Base-by-base conservation (phyloP, 208 protist genomes). In the Crithidia sp. region DNA sequence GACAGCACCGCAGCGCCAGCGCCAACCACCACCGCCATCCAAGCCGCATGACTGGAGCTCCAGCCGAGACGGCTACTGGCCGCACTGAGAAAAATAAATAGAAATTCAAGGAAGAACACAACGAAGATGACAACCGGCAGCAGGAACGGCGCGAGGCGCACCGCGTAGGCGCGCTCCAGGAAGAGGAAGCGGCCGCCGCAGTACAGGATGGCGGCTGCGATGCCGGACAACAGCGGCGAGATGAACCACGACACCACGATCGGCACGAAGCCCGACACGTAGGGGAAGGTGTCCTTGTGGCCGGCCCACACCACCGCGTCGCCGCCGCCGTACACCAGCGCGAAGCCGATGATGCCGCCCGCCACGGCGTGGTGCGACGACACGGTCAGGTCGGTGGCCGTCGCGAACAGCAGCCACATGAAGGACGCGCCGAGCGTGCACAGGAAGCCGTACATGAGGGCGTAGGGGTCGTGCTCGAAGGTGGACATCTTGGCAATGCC, bases 371-470 rank as follows among this genome's bases (percentile, higher is more conserved):
- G 88, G 54, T 83, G 81, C 55, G 88, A 90, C 50, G 83, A 89
- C 49, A 90, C 85, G 41, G 85, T 70, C 41, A 93, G 76, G 57
- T 77, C 68, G 49, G 64, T 54, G 41, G 74, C 63, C 8, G 85
- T 93, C 19, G 88, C 87, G 56, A 85, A 39, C 47, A 86, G 41
- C 28, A 92, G 76, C 87, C 87, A 90, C 19, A 79, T 67, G 52
- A 87, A 87, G 50, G 83, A 66, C 13, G 81, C 49, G 58, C 66
- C 71, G 16, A 86, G 71, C 14, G 85, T 68, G 71, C 87, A 90
- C 7, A 93, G 83, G 49, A 93, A 82, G 72, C 85, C 88, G 74
- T 93, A 93, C 85, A 90, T 93, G 61, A 90, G 70, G 19, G 88
- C 70, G 74, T 90, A 93, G 37, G 88, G 88, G 44, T 93, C 75